Evolutionary conservation across 2,329 filamentous ascomycete genomes (phyloP).

Genomic region (Scedosporium dehoogii): DNA sequence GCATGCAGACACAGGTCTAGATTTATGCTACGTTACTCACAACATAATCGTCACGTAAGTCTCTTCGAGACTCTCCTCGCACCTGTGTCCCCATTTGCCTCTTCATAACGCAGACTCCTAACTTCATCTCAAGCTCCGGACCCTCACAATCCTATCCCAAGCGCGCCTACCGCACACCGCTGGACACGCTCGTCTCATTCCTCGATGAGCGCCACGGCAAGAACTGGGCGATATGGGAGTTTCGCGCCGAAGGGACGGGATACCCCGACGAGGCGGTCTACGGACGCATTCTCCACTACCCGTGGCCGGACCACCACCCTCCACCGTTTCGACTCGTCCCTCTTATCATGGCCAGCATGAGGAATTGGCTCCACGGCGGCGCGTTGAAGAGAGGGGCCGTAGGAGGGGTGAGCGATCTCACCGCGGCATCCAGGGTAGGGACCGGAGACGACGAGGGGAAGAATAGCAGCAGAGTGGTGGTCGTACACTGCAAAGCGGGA

Average conservation of each 20-base stretch:
- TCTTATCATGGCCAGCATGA: slow-evolving; percentile 84
- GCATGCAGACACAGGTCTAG: slow-evolving; percentile 79
- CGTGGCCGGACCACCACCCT: slow-evolving; percentile 95
- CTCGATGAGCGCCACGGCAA: slow-evolving; percentile 75
- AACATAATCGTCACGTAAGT: slow-evolving; percentile 60
- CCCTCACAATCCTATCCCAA: slow-evolving; percentile 84
- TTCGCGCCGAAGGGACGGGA: slow-evolving; percentile 89
- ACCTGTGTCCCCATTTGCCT: slow-evolving; percentile 88
- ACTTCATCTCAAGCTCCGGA: slow-evolving; percentile 57
- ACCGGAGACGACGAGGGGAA: slow-evolving; percentile 24
- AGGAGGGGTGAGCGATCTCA: slow-evolving; percentile 8
- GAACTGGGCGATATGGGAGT: slow-evolving; percentile 96
- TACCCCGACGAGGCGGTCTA: slow-evolving; percentile 90
- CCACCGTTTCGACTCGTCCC: slow-evolving; percentile 86
- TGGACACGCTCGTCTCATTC: slow-evolving; percentile 77
- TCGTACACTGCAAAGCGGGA: slow-evolving; percentile 95
- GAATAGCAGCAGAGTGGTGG: slow-evolving; percentile 58
- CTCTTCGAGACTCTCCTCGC: slow-evolving; percentile 82
- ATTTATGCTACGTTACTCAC: slow-evolving; percentile 92
- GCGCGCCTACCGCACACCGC: slow-evolving; percentile 85
- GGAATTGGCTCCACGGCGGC: slow-evolving; percentile 64
- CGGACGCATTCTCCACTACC: slow-evolving; percentile 76
- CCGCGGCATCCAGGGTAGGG: slow-evolving; percentile 13
- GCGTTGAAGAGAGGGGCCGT: slow-evolving; percentile 23
- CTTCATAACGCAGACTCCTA: not conserved